Evolutionary conservation across 768 basidiomycete genomes (phyloP), one percentile per base, ranked within the genome.

Genomic region (Kwoniella dejecticola): DNA sequence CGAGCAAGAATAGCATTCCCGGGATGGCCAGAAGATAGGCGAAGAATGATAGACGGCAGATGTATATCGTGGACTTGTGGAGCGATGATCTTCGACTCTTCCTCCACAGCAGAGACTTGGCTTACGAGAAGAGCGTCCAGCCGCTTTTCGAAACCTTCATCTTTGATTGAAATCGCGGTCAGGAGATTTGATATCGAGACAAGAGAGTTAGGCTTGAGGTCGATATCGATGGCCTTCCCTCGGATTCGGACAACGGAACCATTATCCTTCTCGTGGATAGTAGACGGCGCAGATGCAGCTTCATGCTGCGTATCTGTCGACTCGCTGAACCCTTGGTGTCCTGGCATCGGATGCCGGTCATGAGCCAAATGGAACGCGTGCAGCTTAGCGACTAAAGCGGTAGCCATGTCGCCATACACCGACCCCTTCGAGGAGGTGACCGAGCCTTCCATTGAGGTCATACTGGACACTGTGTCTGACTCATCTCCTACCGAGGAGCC

Each of bases 41-140:
- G 46, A 11, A 52, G 0, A 29, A 12, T 17, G 23, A 59, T 36
- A 21, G 27, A 24, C 17, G 63, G 63, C 17, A 60, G 3, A 7
- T n/a, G n/a, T 10, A 64, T 8, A 44, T 60, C 47, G 12, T 60
- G n/a, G 3, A 60, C 42, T n/a, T 15, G 26, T 17, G 63, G 64
- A 15, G 27, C 47, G 17, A 2, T 21, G 15, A 24, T 30, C 8
- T 47, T 38, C n/a, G 48, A 46, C 8, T 44, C 54, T 11, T 41
- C 42, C 21, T 46, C 49, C n/a, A 60, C 33, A 7, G 52, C 12
- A 7, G 62, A 40, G 7, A 54, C 46, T 12, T 70, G 68, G 4
- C 23, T 31, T 13, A 53, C 54, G 19, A 70, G 59, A n/a, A 69
- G 48, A 8, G 41, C 46, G 45, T 69, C 68, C 2, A 69, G 31